These are phyloP conservation scores for Acacia confusa DNA, from an alignment of 306 rosid species.

Conservation along the genomic window DNA sequence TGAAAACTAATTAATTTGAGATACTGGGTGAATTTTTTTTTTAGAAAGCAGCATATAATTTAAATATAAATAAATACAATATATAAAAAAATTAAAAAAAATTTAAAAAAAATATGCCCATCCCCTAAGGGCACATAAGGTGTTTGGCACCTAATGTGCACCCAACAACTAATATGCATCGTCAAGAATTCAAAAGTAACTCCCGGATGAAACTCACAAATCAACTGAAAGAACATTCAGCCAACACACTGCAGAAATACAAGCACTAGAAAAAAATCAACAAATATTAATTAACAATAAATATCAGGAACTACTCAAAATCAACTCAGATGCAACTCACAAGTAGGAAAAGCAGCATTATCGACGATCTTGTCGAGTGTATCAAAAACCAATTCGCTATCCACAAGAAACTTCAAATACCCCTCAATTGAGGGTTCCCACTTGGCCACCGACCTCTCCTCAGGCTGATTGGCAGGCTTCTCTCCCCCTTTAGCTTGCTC, in stretches of 20 bases:
- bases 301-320: neutral
- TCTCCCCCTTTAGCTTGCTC: neutral
- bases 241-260: neutral
- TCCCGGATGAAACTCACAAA: neutral
- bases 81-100: no score
- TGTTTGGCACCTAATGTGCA: no score
- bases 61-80: no score
- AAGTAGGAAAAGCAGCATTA: neutral
- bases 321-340: neutral
- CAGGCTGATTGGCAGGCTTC: neutral
- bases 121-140: no score
- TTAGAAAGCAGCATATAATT: no score
- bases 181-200: no score
- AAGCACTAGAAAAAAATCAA: no score
- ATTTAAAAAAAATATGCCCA: no score
- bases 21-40: no score
- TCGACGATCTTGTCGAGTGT: neutral
- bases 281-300: no score
- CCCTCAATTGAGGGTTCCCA: neutral
- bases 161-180: no score
- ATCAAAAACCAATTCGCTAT: neutral
- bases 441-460: neutral
- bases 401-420: neutral
- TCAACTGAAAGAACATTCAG: neutral
- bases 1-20: no score